Conservation (phyloP, 257 asterid species). For the Plantago major region DNA sequence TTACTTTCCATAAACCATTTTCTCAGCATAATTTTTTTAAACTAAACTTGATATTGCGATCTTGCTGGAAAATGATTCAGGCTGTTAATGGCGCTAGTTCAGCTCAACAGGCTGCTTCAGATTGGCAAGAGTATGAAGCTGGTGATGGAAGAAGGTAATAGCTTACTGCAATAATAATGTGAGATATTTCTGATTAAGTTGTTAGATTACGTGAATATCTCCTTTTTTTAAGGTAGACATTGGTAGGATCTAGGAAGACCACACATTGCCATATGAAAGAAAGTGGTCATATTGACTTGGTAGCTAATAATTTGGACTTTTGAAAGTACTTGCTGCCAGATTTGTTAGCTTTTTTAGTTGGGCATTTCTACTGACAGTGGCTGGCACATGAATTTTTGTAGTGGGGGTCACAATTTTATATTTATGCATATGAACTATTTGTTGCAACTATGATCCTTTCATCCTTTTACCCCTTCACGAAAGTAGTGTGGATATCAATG, state of each 20-base stretch:
- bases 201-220: background rate
- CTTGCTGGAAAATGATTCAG: slow-evolving; percentile 20
- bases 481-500: too few relatives aligned
- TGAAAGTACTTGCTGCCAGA: slow-evolving; percentile 5
- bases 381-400: too few relatives aligned
- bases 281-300: too few relatives aligned
- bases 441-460: too few relatives aligned
- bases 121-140: slow-evolving; percentile 94
- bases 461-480: too few relatives aligned
- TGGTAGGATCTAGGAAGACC: too few relatives aligned
- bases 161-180: slow-evolving; percentile 12
- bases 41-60: slow-evolving; percentile 14
- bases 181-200: slow-evolving; percentile 8
- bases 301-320: background rate
- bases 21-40: slow-evolving; percentile 8
- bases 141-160: slow-evolving; percentile 88
- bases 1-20: slow-evolving; percentile 1
- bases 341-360: slow-evolving; percentile 14
- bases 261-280: too few relatives aligned
- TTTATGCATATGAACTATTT: too few relatives aligned
- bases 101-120: slow-evolving; percentile 58
- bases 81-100: slow-evolving; percentile 38
- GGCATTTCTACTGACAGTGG: background rate
- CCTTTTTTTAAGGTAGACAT: too few relatives aligned
- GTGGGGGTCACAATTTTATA: too few relatives aligned